phyloP scores from a whole-genome alignment of 768 basidiomycete species.

The Candolleomyces aberdarensis region DNA sequence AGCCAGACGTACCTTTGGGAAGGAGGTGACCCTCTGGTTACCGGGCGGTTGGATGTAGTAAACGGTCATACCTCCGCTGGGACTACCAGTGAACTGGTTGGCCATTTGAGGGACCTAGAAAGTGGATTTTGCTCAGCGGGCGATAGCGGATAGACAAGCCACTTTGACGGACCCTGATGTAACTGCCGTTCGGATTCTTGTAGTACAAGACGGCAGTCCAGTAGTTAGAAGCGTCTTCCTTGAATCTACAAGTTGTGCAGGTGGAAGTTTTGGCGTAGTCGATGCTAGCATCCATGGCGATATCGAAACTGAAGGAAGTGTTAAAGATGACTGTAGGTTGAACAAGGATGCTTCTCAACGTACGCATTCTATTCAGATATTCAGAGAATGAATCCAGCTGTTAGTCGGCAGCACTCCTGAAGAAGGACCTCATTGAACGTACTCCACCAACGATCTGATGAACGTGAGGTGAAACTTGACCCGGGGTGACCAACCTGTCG shows the following conservation, averaged over 20 bases:
- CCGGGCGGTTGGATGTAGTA: constrained; percentile 7
- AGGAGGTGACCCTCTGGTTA: constrained; percentile 5
- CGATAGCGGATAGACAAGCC: not conserved
- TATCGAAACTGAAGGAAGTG: not conserved
- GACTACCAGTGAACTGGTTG: constrained; percentile 7
- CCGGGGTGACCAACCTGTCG: not conserved
- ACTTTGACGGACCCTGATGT: not conserved
- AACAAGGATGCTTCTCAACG: not conserved
- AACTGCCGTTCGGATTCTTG: not conserved
- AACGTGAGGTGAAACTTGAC: not conserved
- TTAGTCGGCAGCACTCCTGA: too few relatives aligned
- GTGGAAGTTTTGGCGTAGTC: not conserved
- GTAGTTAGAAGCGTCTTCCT: not conserved
- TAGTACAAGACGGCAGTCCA: not conserved
- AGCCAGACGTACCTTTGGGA: constrained; percentile 1
- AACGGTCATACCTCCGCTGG: constrained; percentile 6
- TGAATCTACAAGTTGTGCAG: not conserved
- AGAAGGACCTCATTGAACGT: not conserved
- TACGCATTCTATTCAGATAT: not conserved
- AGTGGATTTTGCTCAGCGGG: not conserved
- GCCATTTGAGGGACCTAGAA: constrained; percentile 5
- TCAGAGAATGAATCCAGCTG: too few relatives aligned
- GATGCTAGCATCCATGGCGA: not conserved
- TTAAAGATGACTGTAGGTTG: not conserved
- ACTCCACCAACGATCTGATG: not conserved